These are phyloP conservation scores for Coemansia sp. DNA, from an alignment of 192 early-diverging fungal species.

Conservation along the genomic window DNA sequence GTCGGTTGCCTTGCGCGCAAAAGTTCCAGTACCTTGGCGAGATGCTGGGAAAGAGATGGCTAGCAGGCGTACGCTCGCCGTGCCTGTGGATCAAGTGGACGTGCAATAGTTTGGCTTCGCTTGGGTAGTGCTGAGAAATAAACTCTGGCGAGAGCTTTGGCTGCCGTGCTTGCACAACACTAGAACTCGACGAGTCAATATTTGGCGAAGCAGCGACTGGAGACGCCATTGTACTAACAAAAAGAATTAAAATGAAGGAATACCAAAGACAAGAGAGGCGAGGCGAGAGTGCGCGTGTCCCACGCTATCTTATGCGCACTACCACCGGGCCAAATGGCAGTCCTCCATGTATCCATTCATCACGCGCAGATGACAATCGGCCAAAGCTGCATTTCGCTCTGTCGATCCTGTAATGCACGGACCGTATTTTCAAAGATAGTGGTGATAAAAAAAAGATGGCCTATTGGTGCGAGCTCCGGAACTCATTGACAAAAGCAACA, in stretches of 20 bases:
- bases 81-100: conserved; percentile 56
- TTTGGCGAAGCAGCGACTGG: neutral
- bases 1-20: conserved; percentile 28
- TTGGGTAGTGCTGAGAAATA: conserved; percentile 49
- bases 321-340: neutral
- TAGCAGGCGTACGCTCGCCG: conserved; percentile 48
- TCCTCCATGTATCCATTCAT: neutral
- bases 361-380: neutral
- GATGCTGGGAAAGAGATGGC: conserved; percentile 14
- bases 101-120: conserved; percentile 39
- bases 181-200: conserved; percentile 1
- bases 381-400: neutral
- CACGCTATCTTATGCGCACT: neutral
- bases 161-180: conserved; percentile 24
- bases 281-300: neutral
- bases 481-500: conserved; percentile 62
- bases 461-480: conserved; percentile 20
- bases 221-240: neutral
- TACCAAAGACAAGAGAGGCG: neutral
- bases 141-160: conserved; percentile 47
- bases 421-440: too few relatives aligned
- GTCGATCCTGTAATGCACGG: too few relatives aligned
- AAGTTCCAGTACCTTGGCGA: conserved; percentile 47
- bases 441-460: neutral
- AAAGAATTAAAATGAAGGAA: neutral